Conservation (phyloP, 208 protist genomes). For the Trypanosoma mega region DNA sequence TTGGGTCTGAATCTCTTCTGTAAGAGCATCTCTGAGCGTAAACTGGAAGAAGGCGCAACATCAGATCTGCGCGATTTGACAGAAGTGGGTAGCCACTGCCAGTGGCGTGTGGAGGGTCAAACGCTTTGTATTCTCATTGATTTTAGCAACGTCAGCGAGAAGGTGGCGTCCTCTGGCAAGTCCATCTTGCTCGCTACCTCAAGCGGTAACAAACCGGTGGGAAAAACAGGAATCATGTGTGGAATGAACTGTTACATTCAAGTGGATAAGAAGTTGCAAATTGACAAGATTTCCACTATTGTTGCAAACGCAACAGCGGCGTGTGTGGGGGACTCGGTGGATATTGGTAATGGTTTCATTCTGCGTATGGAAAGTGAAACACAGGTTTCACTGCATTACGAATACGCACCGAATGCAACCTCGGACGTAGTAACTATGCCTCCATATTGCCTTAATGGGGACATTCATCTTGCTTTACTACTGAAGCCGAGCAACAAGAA, state of each 20-base stretch:
- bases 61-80: conserved; percentile 35
- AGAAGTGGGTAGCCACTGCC: conserved; percentile 43
- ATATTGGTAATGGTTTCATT: conserved; percentile 38
- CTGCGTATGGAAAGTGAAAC: conserved; percentile 23
- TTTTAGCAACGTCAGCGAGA: conserved; percentile 41
- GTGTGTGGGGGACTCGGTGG: conserved; percentile 25
- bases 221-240: conserved; percentile 57
- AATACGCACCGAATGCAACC: background rate
- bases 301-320: conserved; percentile 8
- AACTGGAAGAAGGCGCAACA: conserved; percentile 29
- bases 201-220: conserved; percentile 68
- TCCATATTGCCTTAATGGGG: conserved; percentile 10
- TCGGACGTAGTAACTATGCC: background rate
- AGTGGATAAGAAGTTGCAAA: conserved; percentile 29
- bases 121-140: conserved; percentile 69
- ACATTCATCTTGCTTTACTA: background rate
- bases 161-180: conserved; percentile 55
- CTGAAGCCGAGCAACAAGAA: conserved; percentile 6
- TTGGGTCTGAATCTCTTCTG: conserved; percentile 80
- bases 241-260: conserved; percentile 73
- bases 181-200: conserved; percentile 67
- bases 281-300: conserved; percentile 28
- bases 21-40: conserved; percentile 40
- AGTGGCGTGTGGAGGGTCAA: conserved; percentile 37
- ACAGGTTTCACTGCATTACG: conserved; percentile 15